Base-by-base conservation (phyloP, 129 eudicot genomes). In the Flaveria robusta region DNA sequence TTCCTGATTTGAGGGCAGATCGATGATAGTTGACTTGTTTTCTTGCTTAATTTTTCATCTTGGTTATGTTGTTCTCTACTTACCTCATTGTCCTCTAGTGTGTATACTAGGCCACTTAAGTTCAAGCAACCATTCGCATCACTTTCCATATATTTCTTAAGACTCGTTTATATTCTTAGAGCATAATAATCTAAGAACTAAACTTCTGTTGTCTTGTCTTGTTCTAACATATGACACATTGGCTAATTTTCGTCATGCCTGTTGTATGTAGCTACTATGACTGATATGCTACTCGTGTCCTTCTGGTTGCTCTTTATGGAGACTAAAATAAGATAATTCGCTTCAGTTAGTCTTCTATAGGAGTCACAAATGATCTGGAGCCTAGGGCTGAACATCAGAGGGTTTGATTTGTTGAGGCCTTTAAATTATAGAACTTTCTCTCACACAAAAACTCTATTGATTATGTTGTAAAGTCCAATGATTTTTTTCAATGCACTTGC, bases 201-300 rank as follows among this genome's bases (percentile, higher is more conserved):
- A 23, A 50, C 64, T 11, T n/a, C 42, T 16, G 18, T 5, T 12
- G 16, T 42, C 69, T 54, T 54, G 34, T 39, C n/a, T n/a, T n/a
- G n/a, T 55, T 37, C 46, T 72, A 55, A 37, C 77, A 19, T 72
- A 72, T 72, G 77, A 46, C 60, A 49, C 27, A 39, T 50, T 2
- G 63, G 62, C 14, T 51, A n/a, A 68, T 10, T 43, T 22, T 7
- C 2, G 10, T 43, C 13, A 8, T 8, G 47, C 47, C 47, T n/a
- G 27, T 52, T 26, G 46, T 41, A 4, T 16, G 27, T 43, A 14
- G n/a, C 70, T 24, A 62, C 37, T 50, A 31, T 7, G 50, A 39
- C 20, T 5, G 9, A 26, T 59, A 62, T 45, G 47, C 70, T 24
- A 60, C 18, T 45, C 62, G 59, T 59, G 70, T 42, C 11, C n/a